Evolutionary conservation across 108 stramenopile genomes (phyloP).

Genomic region (Nitzschia palea): DNA sequence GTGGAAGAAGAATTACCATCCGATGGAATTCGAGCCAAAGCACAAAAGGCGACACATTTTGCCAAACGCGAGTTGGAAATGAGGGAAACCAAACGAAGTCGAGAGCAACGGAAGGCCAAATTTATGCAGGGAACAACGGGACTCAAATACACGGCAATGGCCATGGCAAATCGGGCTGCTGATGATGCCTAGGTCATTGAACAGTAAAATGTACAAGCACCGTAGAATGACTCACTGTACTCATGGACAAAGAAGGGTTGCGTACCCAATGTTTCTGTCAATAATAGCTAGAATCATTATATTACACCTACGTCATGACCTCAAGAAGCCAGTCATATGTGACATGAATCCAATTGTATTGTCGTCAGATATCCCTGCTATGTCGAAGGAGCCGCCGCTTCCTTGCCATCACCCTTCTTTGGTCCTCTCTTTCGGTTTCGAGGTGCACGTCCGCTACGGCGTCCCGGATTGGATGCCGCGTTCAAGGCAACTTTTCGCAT

Average conservation of each 20-base stretch:
- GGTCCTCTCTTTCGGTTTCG: not conserved
- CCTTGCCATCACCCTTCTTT: not conserved
- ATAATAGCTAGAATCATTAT: no score
- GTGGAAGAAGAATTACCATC: constrained; percentile 40
- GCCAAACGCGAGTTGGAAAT: constrained; percentile 84
- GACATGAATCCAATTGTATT: no score
- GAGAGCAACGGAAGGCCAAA: constrained; percentile 78
- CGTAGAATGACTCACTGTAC: no score
- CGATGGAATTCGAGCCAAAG: constrained; percentile 36
- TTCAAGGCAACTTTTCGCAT: constrained; percentile 71
- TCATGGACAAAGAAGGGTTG: no score
- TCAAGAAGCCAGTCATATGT: no score
- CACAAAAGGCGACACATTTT: constrained; percentile 77
- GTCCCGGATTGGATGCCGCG: constrained; percentile 1
- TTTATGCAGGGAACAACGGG: constrained; percentile 71
- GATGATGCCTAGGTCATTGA: constrained; percentile 3
- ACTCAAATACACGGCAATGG: constrained; percentile 82
- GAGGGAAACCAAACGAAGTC: constrained; percentile 54
- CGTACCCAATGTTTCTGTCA: no score
- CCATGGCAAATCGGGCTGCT: constrained; percentile 68
- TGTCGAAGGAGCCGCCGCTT: constrained; percentile 2
- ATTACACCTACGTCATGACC: no score
- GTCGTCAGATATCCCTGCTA: no score
- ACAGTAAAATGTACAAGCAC: no score
- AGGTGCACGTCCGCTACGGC: constrained; percentile 13